phyloP scores from a whole-genome alignment of 108 stramenopile genomes.

The Discostella stelligeroides region DNA sequence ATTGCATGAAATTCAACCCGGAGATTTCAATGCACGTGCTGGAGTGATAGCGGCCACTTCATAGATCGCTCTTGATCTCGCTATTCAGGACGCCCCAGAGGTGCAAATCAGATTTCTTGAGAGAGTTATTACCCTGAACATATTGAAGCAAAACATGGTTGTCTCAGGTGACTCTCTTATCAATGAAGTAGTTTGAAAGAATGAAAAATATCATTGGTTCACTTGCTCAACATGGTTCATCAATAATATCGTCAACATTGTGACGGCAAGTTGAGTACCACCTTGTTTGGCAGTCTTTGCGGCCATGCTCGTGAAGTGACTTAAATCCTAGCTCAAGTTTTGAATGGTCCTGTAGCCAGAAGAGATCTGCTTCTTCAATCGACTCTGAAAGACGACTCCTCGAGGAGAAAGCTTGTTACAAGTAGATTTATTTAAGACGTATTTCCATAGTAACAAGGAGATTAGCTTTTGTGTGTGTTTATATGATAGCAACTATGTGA shows the following conservation, averaged over 20 bases:
- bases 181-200: too few species aligned
- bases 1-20: constrained; percentile 50
- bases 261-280: constrained; percentile 7
- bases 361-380: too few species aligned
- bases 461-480: too few species aligned
- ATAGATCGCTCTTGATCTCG: neutral
- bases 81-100: neutral
- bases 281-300: constrained; percentile 9
- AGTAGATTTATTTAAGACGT: neutral
- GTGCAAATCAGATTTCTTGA: neutral
- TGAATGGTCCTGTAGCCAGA: too few species aligned
- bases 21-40: constrained; percentile 33
- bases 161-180: neutral
- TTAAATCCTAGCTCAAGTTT: too few species aligned
- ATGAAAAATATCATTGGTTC: too few species aligned
- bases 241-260: constrained; percentile 1
- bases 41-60: constrained; percentile 26
- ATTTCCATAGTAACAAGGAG: constrained; percentile 10
- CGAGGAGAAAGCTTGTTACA: constrained; percentile 4
- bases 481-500: too few species aligned
- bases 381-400: too few species aligned
- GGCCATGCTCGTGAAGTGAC: too few species aligned
- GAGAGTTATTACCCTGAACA: too few species aligned
- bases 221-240: constrained; percentile 13
- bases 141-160: neutral